Evolutionary conservation across 148 eudicot genomes (phyloP), one percentile per base, ranked within the genome.

Genomic region (Rheum nobile): DNA sequence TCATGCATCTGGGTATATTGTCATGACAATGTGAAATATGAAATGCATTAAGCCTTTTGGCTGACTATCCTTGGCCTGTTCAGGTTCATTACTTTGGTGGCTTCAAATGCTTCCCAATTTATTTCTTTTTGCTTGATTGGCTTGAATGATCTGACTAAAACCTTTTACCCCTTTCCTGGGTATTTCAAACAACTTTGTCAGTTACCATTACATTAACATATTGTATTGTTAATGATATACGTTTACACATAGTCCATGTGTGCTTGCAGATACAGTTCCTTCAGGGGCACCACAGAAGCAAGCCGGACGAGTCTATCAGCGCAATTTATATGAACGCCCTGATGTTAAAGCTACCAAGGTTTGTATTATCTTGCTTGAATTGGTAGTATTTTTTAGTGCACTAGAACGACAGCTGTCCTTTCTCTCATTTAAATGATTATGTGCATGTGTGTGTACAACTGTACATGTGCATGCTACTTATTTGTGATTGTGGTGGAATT

Each of bases 291-390:
- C 82, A 39, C 93, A 81, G 77, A 87, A 85, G 77, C 78, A 88
- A 83, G 76, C 79, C 17, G 82, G 81, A 52, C 83, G 85, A 71
- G 80, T 78, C 68, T 90, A 80, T 80, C 96, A 92, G 54, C 72
- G 82, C 73, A 78, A 77, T 41, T 42, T 79, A 46, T 88, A 83
- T 71, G 96, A 88, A 76, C 84, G 84, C 3, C 59, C 82, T 69
- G 93, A 84, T 82, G 81, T 78, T 76, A 92, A 88, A 74, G 34
- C 87, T 52, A 63, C 71, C 29, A 87, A 90, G 98, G 98, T 87
- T 70, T 61, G 88, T 74, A 37, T 37, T n/a, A n/a, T 39, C 16
- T 21, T 54, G 1, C 22, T 6, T 21, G 11, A 22, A 54, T 22
- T 54, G 7, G 2, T 54, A 54, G 61, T 54, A 21, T 8, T 22